Conservation (phyloP, 495 filamentous ascomycete species). For the Penicillium flavigenum region DNA sequence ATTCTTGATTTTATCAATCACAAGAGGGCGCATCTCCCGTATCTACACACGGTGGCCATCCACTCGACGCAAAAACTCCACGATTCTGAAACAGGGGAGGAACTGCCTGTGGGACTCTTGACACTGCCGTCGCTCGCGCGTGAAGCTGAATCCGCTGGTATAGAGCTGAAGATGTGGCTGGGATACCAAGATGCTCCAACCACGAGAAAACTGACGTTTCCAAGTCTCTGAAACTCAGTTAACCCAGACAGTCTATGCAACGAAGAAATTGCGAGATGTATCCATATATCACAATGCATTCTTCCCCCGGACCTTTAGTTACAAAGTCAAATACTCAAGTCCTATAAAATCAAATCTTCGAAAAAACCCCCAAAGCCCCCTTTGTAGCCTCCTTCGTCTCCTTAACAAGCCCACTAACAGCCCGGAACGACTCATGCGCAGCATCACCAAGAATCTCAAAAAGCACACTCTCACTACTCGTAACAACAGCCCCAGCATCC, state of each 20-base stretch:
- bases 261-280: neutral
- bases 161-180: constrained; percentile 3
- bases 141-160: neutral
- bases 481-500: constrained; percentile 74
- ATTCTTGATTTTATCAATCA: constrained; percentile 1
- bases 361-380: constrained; percentile 60
- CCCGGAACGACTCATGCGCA: constrained; percentile 64
- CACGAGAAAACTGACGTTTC: constrained; percentile 6
- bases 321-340: neutral
- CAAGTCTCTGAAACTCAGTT: constrained; percentile 9
- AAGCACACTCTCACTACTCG: constrained; percentile 85
- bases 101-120: neutral
- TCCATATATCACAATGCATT: neutral
- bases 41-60: constrained; percentile 1
- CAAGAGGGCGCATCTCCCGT: neutral
- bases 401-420: constrained; percentile 74
- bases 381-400: constrained; percentile 67
- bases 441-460: constrained; percentile 95
- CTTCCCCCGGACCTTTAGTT: neutral
- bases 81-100: neutral
- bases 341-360: constrained; percentile 55
- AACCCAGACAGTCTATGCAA: neutral
- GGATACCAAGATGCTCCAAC: neutral
- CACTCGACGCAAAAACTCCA: neutral
- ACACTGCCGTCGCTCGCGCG: neutral